Evolutionary conservation across 441 rosid genomes (phyloP).

Genomic region (Cnidoscolus chayamansa): DNA sequence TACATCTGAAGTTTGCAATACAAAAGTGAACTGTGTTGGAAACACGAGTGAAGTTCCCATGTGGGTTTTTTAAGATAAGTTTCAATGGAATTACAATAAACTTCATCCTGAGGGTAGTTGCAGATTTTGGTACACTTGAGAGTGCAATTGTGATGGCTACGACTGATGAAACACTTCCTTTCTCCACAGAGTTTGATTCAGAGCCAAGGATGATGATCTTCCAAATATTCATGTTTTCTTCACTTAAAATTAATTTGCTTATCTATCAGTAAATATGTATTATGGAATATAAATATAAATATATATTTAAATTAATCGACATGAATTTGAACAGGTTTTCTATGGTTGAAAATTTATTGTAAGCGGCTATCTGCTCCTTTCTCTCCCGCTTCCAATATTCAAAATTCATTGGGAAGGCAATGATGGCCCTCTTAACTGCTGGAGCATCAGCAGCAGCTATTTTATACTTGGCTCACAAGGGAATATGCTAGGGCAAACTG

Average conservation of each 20-base stretch:
- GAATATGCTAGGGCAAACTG: constrained; percentile 39
- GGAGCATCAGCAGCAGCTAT: constrained; percentile 43
- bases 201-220: constrained; percentile 39
- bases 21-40: not conserved
- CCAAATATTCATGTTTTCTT: constrained; percentile 38
- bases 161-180: constrained; percentile 44
- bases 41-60: no score
- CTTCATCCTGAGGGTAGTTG: constrained; percentile 35
- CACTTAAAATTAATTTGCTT: no score
- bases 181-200: constrained; percentile 41
- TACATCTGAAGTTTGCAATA: not conserved
- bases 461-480: constrained; percentile 42
- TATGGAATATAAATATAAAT: no score
- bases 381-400: no score
- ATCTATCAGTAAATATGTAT: no score
- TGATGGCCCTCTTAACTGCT: constrained; percentile 37
- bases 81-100: constrained; percentile 18
- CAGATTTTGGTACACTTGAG: constrained; percentile 28
- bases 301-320: not conserved
- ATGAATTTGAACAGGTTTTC: constrained; percentile 31
- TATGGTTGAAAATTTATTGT: constrained; percentile 33
- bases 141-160: constrained; percentile 47
- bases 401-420: constrained; percentile 24
- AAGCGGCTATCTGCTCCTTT: constrained; percentile 29
- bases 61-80: no score